phyloP scores from a whole-genome alignment of 2,329 filamentous ascomycete species.

The Drechmeria coniospora region DNA sequence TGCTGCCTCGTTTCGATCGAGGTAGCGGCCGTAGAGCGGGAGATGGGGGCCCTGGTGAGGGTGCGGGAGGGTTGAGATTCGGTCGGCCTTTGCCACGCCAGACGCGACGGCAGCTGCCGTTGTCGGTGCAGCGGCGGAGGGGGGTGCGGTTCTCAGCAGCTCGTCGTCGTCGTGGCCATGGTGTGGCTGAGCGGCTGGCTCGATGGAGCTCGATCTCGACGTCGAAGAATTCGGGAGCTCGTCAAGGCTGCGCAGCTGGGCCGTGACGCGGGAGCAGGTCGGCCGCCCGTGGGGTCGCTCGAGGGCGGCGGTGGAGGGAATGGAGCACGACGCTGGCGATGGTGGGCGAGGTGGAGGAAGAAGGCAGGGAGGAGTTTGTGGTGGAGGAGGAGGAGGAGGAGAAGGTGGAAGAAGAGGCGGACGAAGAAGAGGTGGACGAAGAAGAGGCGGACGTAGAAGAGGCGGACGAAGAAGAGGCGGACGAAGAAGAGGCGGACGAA shows the following conservation, averaged over 20 bases:
- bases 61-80: constrained; percentile 6
- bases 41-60: constrained; percentile 3
- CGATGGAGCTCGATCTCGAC: constrained; percentile 3
- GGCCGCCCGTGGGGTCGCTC: neutral
- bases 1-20: constrained; percentile 12
- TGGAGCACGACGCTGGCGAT: constrained; percentile 2
- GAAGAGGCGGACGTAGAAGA: neutral
- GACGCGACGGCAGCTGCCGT: constrained; percentile 3
- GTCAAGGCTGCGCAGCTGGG: constrained; percentile 4
- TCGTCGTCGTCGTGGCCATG: constrained; percentile 12
- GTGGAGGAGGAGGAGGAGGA: neutral
- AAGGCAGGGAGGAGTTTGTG: no score
- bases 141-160: constrained; percentile 12
- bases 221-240: constrained; percentile 1
- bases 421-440: neutral
- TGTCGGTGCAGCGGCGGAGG: constrained; percentile 11
- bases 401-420: neutral
- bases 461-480: neutral
- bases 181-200: neutral
- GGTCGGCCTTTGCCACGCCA: no score
- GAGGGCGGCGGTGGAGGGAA: constrained; percentile 1
- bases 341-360: neutral
- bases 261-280: no score
- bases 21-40: constrained; percentile 8
- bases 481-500: constrained; percentile 1